These are phyloP conservation scores for Chytriomyces confervae DNA, from an alignment of 192 early-diverging fungal genomes.

Conservation along the genomic window DNA sequence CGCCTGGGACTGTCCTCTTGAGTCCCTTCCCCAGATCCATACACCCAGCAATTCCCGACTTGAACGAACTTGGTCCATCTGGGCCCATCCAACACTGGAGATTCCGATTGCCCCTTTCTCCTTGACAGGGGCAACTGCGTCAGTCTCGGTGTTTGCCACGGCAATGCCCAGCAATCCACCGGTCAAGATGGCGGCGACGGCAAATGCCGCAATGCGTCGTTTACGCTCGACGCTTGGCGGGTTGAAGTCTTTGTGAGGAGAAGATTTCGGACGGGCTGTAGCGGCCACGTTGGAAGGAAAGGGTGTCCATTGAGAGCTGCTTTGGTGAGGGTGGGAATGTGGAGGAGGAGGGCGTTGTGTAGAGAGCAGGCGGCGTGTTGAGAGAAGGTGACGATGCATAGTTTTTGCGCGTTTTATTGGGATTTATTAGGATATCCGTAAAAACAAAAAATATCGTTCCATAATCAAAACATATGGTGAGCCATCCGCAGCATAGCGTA, in stretches of 20 bases:
- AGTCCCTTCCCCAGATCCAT: conserved; percentile 31
- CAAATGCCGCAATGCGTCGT: conserved; percentile 17
- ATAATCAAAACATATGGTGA: conserved; percentile 1
- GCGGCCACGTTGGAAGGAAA: conserved; percentile 11
- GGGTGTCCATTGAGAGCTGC: not conserved
- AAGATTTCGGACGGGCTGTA: conserved; percentile 1
- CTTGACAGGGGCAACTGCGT: not conserved
- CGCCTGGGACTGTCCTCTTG: too few species aligned
- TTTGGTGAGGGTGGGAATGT: not conserved
- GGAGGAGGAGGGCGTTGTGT: not conserved
- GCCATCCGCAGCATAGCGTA: not conserved
- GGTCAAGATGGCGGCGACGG: not conserved
- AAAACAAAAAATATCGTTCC: too few species aligned
- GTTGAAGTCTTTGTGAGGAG: conserved; percentile 19
- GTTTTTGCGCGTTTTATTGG: too few species aligned
- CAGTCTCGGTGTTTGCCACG: conserved; percentile 13
- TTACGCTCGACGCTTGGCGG: not conserved
- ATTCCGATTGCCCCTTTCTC: not conserved
- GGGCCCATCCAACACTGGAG: conserved; percentile 5
- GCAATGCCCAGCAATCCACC: conserved; percentile 26
- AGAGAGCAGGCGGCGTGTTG: too few species aligned
- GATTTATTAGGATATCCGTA: too few species aligned
- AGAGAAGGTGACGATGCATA: too few species aligned
- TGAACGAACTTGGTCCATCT: conserved; percentile 22
- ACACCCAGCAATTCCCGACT: not conserved